Conservation (phyloP, 1,284 basidiomycete species). For the Boletus mariae region DNA sequence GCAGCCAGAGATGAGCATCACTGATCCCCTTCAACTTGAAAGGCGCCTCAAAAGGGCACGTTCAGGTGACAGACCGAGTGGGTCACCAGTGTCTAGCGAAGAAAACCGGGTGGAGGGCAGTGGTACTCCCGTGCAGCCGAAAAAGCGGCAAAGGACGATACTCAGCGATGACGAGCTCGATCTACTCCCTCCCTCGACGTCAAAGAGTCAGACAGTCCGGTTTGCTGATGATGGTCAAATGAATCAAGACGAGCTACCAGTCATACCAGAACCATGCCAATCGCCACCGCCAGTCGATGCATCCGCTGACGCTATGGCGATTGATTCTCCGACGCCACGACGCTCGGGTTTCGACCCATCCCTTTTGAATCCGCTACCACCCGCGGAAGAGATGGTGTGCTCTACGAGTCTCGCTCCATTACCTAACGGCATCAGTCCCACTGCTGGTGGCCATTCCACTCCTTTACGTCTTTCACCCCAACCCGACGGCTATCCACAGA, state of each 20-base stretch:
- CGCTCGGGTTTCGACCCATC: slow-evolving; percentile 50
- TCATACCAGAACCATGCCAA: slow-evolving; percentile 3
- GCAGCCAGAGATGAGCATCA: slow-evolving; percentile 63
- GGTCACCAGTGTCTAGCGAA: slow-evolving; percentile 53
- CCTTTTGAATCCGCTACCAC: slow-evolving; percentile 53
- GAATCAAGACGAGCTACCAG: slow-evolving; percentile 21
- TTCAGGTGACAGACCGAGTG: slow-evolving; percentile 53
- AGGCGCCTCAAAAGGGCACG: slow-evolving; percentile 69
- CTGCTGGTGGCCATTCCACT: neutral
- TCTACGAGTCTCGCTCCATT: slow-evolving; percentile 20
- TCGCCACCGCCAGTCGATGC: neutral
- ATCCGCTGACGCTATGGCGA: slow-evolving; percentile 33
- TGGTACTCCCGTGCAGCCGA: slow-evolving; percentile 40
- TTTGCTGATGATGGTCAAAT: slow-evolving; percentile 36
- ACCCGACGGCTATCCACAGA: slow-evolving; percentile 12
- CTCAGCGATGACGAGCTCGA: slow-evolving; percentile 46
- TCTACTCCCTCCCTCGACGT: slow-evolving; percentile 35
- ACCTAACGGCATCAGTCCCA: slow-evolving; percentile 23
- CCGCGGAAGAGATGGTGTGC: slow-evolving; percentile 32
- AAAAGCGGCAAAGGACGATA: slow-evolving; percentile 49
- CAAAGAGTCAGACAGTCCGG: slow-evolving; percentile 38
- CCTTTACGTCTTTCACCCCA: slow-evolving; percentile 5
- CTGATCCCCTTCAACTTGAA: slow-evolving; percentile 70
- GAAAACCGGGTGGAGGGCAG: slow-evolving; percentile 35
- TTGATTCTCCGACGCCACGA: slow-evolving; percentile 27